Base-by-base conservation (phyloP, 2,329 filamentous ascomycete genomes). In the Cryphonectria carpinicola region DNA sequence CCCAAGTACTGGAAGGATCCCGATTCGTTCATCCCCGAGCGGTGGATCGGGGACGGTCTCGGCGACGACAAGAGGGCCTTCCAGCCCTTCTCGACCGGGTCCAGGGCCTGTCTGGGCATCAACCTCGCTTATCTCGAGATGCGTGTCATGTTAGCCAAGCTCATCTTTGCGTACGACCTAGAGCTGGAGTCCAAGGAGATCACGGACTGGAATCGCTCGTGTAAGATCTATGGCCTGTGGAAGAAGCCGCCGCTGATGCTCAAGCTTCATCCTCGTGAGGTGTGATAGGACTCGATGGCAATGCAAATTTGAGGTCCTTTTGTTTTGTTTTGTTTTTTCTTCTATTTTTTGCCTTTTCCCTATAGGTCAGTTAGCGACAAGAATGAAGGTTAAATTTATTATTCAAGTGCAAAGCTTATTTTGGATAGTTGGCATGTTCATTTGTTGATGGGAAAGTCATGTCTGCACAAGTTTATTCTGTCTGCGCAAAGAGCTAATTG, bases 61-160 rank as follows among this genome's bases (percentile, higher is more conserved):
- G 66, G 39, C 7, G 69, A 72, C 13, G 78, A 81, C 68, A 73
- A 74, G 60, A 74, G 68, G 17, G 75, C 73, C 0, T 71, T 80
- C 1, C 76, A 79, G 64, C 79, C 79, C 5, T 81, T 81, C 63
- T 75, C 74, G 13, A 65, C 56, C 22, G 73, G 73, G 0, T 65
- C 74, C 1, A 60, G 71, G 14, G 67, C 61, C 5, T 75, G 74
- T 41, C 25, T 73, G 11, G 73, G 73, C 1, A 65, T 72, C 5
- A 74, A 73, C 4, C 67, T 79, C n/a, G 78, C 78, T 0, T 75
- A 74, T 75, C 76, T 77, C 41, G 76, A 80, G 66, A 74, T 79
- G 74, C 71, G 76, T 2, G 65, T 79, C 1, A 75, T 75, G 14
- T 28, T 79, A 1, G 72, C 74, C 0, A 78, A 78, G 65, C n/a